Conservation (phyloP, 2,329 filamentous ascomycete genomes). For the Fusarium veterinarium region DNA sequence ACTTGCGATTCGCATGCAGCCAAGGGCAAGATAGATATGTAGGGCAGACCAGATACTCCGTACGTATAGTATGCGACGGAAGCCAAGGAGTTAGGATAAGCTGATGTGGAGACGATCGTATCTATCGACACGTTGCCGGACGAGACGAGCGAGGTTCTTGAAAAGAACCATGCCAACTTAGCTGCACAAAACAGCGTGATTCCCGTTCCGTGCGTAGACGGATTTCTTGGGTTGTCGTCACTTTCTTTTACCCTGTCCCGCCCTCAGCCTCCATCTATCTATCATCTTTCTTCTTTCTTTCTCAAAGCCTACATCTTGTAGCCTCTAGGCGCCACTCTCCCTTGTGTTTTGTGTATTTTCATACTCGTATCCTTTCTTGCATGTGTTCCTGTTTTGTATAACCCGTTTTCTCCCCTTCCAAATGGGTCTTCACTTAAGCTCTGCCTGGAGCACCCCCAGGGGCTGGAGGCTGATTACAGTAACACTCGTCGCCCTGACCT, state of each 20-base stretch:
- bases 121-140: constrained; percentile 34
- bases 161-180: constrained; percentile 18
- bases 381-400: constrained; percentile 12
- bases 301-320: constrained; percentile 1
- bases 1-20: constrained; percentile 18
- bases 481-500: constrained; percentile 42
- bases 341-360: not conserved
- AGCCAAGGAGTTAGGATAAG: constrained; percentile 25
- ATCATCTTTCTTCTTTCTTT: not conserved
- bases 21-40: constrained; percentile 1
- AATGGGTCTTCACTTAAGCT: constrained; percentile 42
- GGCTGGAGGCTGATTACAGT: constrained; percentile 45
- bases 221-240: constrained; percentile 28
- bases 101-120: constrained; percentile 31
- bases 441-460: constrained; percentile 45
- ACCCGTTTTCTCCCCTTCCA: not conserved
- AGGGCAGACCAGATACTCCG: not conserved
- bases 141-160: constrained; percentile 18
- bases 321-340: constrained; percentile 12
- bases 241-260: constrained; percentile 20
- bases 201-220: constrained; percentile 12
- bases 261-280: constrained; percentile 5
- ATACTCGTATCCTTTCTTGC: constrained; percentile 2
- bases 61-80: not conserved
- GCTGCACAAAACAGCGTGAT: constrained; percentile 31